Percentiles rank a stretch among this genome's conserved stretches.
Evolutionary conservation across 805 yeast species (phyloP).

Genomic region (Zygotorulaspora chibaensis): DNA sequence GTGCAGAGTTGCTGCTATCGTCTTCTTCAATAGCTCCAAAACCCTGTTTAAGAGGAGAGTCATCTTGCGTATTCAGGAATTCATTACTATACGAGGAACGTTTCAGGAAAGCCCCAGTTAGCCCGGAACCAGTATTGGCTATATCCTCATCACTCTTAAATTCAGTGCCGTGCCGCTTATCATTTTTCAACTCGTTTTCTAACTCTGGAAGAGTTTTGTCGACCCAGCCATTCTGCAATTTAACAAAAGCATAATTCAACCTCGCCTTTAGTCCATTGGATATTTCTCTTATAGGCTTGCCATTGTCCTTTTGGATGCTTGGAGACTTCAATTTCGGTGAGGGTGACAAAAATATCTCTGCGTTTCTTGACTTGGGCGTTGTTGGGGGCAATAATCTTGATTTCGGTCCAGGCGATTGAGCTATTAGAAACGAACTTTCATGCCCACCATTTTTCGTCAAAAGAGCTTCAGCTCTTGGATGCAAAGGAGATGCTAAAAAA

Average conservation of each 20-base stretch:
- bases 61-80: conserved; percentile 12
- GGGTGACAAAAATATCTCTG: conserved; percentile 33
- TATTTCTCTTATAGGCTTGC: conserved; percentile 39
- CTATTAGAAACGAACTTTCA: conserved; percentile 10
- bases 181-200: conserved; percentile 18
- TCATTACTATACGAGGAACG: conserved; percentile 13
- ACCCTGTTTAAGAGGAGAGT: conserved; percentile 10
- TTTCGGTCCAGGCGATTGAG: conserved; percentile 18
- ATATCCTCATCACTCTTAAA: conserved; percentile 3
- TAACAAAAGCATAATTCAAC: conserved; percentile 40
- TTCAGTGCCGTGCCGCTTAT: conserved; percentile 9
- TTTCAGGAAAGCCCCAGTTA: conserved; percentile 7
- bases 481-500: conserved; percentile 28
- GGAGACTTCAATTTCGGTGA: conserved; percentile 33
- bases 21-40: conserved; percentile 17
- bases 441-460: conserved; percentile 6
- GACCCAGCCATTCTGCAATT: conserved; percentile 36
- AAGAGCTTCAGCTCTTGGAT: conserved; percentile 13
- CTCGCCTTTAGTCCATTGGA: conserved; percentile 40
- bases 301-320: conserved; percentile 20
- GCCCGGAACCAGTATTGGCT: conserved; percentile 1
- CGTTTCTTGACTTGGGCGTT: conserved; percentile 32
- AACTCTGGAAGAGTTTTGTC: conserved; percentile 30
- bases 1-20: conserved; percentile 37
- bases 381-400: conserved; percentile 30